phyloP scores from a whole-genome alignment of 108 stramenopile genomes.

The Cyclostephanos tholiformis region DNA sequence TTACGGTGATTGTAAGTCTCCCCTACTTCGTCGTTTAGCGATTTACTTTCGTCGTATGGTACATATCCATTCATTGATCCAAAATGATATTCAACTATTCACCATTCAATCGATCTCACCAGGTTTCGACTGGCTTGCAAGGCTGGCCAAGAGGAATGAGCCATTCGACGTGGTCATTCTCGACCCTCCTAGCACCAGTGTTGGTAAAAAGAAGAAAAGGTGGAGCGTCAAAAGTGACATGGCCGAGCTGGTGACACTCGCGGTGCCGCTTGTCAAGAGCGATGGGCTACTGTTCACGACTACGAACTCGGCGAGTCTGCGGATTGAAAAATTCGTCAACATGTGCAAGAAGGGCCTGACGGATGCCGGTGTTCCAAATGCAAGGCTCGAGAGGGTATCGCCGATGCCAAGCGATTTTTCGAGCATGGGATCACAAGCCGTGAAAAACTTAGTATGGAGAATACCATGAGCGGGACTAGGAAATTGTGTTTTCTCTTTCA shows the following conservation, averaged over 20 bases:
- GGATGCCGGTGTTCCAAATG: conserved; percentile 58
- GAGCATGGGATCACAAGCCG: conserved; percentile 67
- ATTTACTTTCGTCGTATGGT: background rate
- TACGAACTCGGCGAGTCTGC: conserved; percentile 72
- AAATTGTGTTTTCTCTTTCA: background rate
- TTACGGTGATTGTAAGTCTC: conserved; percentile 79
- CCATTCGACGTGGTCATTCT: conserved; percentile 86
- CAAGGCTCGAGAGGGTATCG: conserved; percentile 73
- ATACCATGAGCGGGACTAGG: conserved; percentile 4
- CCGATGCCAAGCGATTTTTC: conserved; percentile 85
- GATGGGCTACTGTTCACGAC: conserved; percentile 78
- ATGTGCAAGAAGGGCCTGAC: conserved; percentile 67
- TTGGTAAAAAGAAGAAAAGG: conserved; percentile 77
- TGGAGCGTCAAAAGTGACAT: conserved; percentile 84
- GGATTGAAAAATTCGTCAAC: conserved; percentile 68
- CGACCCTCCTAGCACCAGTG: conserved; percentile 84
- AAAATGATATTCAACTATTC: background rate
- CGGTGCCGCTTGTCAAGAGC: conserved; percentile 74
- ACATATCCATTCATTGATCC: background rate
- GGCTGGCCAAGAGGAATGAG: conserved; percentile 78
- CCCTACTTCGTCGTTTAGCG: background rate
- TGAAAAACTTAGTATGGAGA: conserved; percentile 70
- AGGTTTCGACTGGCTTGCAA: conserved; percentile 82
- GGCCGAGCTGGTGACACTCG: conserved; percentile 74
- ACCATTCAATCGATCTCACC: background rate